Evolutionary conservation across 2,329 filamentous ascomycete genomes (phyloP).

Genomic region (Aureobasidium pullulans): DNA sequence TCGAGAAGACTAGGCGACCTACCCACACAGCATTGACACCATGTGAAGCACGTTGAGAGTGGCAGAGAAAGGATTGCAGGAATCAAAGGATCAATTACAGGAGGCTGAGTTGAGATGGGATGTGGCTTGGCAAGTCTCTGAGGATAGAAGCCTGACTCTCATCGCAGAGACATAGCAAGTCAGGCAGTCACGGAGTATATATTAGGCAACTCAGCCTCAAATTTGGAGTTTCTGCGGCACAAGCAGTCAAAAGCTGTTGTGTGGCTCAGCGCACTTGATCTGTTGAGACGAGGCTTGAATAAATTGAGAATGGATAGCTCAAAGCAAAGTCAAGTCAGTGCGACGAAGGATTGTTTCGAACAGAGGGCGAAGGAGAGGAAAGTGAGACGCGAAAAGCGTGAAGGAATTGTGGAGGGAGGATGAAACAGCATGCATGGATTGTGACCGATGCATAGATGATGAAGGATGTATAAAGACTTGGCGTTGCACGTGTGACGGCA

Average conservation of each 20-base stretch:
- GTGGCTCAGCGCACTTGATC: not conserved
- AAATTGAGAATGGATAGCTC: not conserved
- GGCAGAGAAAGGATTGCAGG: not conserved
- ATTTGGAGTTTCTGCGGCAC: not conserved
- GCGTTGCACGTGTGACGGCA: conserved; percentile 5
- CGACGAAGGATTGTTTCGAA: not conserved
- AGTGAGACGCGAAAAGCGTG: not conserved
- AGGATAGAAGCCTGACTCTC: not conserved
- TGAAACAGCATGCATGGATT: not conserved
- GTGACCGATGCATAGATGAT: no score
- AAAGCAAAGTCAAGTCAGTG: not conserved
- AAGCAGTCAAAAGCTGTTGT: not conserved
- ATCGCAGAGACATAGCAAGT: not conserved
- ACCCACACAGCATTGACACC: not conserved
- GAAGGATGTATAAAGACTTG: not conserved
- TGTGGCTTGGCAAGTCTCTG: not conserved
- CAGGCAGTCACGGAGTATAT: not conserved
- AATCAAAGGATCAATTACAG: not conserved
- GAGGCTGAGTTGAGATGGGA: not conserved
- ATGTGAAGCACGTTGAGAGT: not conserved
- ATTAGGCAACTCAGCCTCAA: not conserved
- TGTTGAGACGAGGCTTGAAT: not conserved
- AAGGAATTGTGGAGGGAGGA: not conserved
- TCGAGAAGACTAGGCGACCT: not conserved
- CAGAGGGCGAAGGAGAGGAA: not conserved